A percentile compares a stretch with the other conserved stretches of the same genome.
Conservation (phyloP, 169 alveolate genomes). For the Ichthyophthirius multifiliis region DNA sequence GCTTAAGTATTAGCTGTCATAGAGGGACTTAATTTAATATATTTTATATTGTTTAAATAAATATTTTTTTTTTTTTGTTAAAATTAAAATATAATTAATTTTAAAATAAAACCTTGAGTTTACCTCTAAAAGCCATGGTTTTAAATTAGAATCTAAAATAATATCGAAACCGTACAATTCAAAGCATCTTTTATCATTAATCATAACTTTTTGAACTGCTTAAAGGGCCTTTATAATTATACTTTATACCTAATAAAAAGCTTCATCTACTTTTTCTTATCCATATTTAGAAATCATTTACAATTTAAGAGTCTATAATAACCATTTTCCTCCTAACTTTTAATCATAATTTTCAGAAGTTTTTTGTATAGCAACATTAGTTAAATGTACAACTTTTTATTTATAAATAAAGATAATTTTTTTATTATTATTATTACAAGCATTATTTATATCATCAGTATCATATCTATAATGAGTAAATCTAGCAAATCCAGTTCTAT, state of each 20-base stretch:
- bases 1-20: constrained; percentile 88
- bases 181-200: constrained; percentile 63
- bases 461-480: constrained; percentile 88
- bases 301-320: constrained; percentile 31
- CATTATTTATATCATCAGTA: constrained; percentile 64
- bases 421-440: background rate
- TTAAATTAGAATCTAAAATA: constrained; percentile 86
- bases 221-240: constrained; percentile 69
- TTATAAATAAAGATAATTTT: background rate
- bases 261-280: constrained; percentile 74
- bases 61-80: no score
- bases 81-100: background rate
- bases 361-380: constrained; percentile 89
- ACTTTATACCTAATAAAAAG: constrained; percentile 68
- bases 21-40: constrained; percentile 87
- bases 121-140: constrained; percentile 96
- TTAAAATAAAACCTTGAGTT: constrained; percentile 87
- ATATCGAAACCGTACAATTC: constrained; percentile 92
- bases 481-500: constrained; percentile 94
- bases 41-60: background rate
- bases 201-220: constrained; percentile 72
- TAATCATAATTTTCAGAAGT: constrained; percentile 87
- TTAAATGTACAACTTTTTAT: constrained; percentile 73
- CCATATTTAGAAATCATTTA: constrained; percentile 51
- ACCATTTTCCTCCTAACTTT: constrained; percentile 84